Base-by-base conservation (phyloP, 2,329 filamentous ascomycete species). In the Gliomastix tumulicola region DNA sequence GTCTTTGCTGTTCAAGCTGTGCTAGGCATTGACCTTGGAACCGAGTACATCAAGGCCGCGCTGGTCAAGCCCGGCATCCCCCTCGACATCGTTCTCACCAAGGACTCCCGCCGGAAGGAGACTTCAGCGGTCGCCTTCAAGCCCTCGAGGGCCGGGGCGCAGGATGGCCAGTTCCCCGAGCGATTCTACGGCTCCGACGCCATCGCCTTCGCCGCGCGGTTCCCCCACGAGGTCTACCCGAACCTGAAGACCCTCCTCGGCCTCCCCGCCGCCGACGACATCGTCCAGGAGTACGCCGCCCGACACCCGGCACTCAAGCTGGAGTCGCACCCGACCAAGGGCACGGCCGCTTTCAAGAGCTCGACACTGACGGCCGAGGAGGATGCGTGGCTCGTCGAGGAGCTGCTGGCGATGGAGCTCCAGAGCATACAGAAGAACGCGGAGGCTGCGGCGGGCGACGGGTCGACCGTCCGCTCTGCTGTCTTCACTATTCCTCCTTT, bases 51-150 rank as follows among this genome's bases (percentile, higher is more conserved):
- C 67, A 98, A 97, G 69, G 90, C 90, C 20, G 82, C 86, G 12
- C 77, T 98, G 30, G 90, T 98, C 43, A 97, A 97, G 66, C 92
- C 92, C 3, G 92, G 92, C 42, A 90, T 94, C 36, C 92, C 92
- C 10, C 86, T 98, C 56, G 92, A 98, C 49, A 97, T 98, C 47
- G 90, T 98, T 59, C 76, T 96, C 39, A 96, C 89, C 21, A 98
- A 97, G 60, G 92, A 98, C 65, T 96, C 92, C 21, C 86, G 94
- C 61, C 84, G 92, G 55, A 98, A 98, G 70, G 92, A 98, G 60
- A 77, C 76, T 18, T 87, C 89, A 3, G 89, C 88, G 30, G 80
- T 98, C 48, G 84, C 88, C 30, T 97, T 98, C 68, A 97, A 98
- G 65, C 88, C 89, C 25, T 72, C 78, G n/a, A 76, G 76, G 49